Evolutionary conservation across 164 flowering plant species (phyloP).

Genomic region (Annona cherimola): DNA sequence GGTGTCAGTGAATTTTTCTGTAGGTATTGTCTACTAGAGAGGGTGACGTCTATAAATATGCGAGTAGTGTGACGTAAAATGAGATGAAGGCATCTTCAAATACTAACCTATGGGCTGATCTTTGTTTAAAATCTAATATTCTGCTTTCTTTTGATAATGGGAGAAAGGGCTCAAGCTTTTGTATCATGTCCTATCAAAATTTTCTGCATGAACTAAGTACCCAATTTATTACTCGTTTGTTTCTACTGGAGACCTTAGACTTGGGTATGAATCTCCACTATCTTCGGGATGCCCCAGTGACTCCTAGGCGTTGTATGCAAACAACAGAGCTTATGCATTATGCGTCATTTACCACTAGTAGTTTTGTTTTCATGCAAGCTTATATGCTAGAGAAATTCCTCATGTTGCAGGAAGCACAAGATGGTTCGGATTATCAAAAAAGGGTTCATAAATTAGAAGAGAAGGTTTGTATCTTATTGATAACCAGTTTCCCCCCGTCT

Average conservation of each 20-base stretch:
- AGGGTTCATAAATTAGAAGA: conserved; percentile 43
- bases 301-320: not conserved
- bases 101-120: too few species aligned
- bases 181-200: not conserved
- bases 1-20: too few species aligned
- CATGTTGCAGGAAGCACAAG: conserved; percentile 26
- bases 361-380: not conserved
- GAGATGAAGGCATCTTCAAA: too few species aligned
- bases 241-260: not conserved
- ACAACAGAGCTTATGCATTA: not conserved
- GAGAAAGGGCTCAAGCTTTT: too few species aligned
- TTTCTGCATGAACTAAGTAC: not conserved
- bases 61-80: too few species aligned
- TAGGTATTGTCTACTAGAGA: too few species aligned
- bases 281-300: not conserved
- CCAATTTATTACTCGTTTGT: not conserved
- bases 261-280: not conserved
- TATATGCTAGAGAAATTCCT: not conserved
- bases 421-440: conserved; percentile 30
- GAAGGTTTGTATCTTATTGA: conserved; percentile 38
- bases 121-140: too few species aligned
- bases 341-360: not conserved
- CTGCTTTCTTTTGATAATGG: too few species aligned
- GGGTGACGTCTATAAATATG: too few species aligned
- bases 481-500: not conserved